Conservation (phyloP, 495 filamentous ascomycete species). For the Tetracladium marchalianum region DNA sequence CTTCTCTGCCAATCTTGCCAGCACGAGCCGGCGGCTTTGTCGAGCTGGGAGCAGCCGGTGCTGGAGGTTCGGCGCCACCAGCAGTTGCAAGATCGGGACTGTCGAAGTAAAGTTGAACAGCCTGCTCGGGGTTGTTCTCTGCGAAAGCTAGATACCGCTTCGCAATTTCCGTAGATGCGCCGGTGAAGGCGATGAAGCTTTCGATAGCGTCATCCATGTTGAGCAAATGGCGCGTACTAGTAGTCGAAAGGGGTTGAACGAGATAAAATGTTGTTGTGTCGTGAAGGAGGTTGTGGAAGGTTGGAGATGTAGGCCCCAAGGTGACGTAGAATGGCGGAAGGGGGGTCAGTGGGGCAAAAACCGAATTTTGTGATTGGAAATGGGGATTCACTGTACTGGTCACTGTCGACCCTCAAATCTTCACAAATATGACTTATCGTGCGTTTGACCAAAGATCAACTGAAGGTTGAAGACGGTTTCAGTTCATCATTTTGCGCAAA, state of each 20-base stretch:
- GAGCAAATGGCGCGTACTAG: slow-evolving; percentile 4
- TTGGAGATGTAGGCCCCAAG: neutral
- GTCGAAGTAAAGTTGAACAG: slow-evolving; percentile 81
- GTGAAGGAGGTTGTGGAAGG: neutral
- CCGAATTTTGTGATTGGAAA: neutral
- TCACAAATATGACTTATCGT: too few species aligned
- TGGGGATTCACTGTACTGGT: too few species aligned
- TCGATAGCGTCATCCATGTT: slow-evolving; percentile 58
- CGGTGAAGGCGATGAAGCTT: slow-evolving; percentile 63
- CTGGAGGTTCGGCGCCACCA: slow-evolving; percentile 24
- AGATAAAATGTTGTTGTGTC: neutral
- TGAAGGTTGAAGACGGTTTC: neutral
- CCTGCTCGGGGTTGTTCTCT: slow-evolving; percentile 72
- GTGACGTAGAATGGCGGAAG: neutral
- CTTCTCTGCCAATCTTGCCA: slow-evolving; percentile 30
- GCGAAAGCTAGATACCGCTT: slow-evolving; percentile 72
- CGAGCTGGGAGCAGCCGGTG: slow-evolving; percentile 12
- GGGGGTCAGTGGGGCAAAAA: neutral
- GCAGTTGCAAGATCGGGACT: slow-evolving; percentile 55
- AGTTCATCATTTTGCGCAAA: neutral
- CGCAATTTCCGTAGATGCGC: slow-evolving; percentile 47
- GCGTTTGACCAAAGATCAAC: too few species aligned
- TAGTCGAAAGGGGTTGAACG: neutral
- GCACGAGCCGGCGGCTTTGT: slow-evolving; percentile 15
- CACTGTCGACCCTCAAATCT: too few species aligned